Percentiles rank a stretch among this genome's conserved stretches.
phyloP scores from a whole-genome alignment of 768 basidiomycete genomes.

The Paxillus ammoniavirescens region DNA sequence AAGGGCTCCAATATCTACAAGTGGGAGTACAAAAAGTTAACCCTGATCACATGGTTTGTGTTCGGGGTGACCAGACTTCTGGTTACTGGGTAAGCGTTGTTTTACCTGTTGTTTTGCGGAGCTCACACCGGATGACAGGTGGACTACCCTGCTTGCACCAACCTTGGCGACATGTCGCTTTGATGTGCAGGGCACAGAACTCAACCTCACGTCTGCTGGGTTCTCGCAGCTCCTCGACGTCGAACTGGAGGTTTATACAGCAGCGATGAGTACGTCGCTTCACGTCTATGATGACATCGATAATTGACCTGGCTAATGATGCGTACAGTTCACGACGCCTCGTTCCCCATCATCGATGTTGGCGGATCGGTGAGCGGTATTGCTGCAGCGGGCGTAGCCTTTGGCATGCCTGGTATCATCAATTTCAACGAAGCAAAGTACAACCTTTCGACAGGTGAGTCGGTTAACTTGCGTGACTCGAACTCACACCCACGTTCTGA shows the following conservation, averaged over 20 bases:
- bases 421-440: slow-evolving; percentile 19
- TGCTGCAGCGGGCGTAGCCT: slow-evolving; percentile 7
- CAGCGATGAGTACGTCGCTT: slow-evolving; percentile 2
- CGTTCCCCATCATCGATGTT: slow-evolving; percentile 11
- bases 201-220: slow-evolving; percentile 9
- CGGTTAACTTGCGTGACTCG: too few species aligned
- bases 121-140: slow-evolving; percentile 3
- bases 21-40: background rate
- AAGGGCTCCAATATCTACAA: slow-evolving; percentile 1
- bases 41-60: slow-evolving; percentile 3
- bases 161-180: background rate
- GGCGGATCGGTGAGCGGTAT: slow-evolving; percentile 16
- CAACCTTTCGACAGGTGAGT: slow-evolving; percentile 13
- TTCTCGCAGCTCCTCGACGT: background rate
- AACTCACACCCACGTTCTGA: too few species aligned
- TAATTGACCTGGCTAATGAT: background rate
- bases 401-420: slow-evolving; percentile 6
- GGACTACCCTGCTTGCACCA: slow-evolving; percentile 13
- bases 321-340: slow-evolving; percentile 5
- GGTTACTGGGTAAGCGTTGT: slow-evolving; percentile 11
- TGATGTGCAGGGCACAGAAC: background rate
- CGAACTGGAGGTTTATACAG: background rate
- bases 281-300: background rate
- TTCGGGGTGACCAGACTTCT: slow-evolving; percentile 11
- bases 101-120: background rate